These are phyloP conservation scores for Linnemannia elongata DNA, from an alignment of 192 early-diverging fungal species.

Conservation along the genomic window DNA sequence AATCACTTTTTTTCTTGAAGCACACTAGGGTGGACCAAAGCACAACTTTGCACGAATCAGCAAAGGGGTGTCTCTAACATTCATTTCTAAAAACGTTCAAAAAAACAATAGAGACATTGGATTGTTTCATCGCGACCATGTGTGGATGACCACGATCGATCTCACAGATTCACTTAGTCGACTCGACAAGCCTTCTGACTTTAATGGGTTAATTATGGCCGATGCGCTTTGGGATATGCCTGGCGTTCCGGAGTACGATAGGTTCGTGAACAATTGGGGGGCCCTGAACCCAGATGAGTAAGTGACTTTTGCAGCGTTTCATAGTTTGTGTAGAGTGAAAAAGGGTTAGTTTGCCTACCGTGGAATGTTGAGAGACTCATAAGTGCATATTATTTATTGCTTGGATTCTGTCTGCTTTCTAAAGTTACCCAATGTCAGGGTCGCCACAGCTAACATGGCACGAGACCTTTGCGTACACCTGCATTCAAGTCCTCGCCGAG, in stretches of 20 bases:
- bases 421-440: slow-evolving; percentile 31
- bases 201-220: slow-evolving; percentile 43
- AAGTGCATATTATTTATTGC: not conserved
- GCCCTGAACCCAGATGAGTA: slow-evolving; percentile 16
- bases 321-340: not conserved
- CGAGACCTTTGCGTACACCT: slow-evolving; percentile 44
- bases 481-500: slow-evolving; percentile 31
- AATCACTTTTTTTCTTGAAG: not conserved
- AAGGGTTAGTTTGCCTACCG: too few relatives aligned
- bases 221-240: slow-evolving; percentile 38
- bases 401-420: not conserved
- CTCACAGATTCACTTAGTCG: slow-evolving; percentile 20
- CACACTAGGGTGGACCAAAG: not conserved
- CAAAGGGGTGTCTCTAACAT: not conserved
- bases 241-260: slow-evolving; percentile 22
- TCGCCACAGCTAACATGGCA: slow-evolving; percentile 34
- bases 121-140: slow-evolving; percentile 19
- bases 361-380: too few relatives aligned
- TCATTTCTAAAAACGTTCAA: not conserved
- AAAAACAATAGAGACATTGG: slow-evolving; percentile 12
- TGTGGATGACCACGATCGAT: slow-evolving; percentile 45
- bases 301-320: not conserved
- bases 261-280: slow-evolving; percentile 20
- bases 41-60: too few relatives aligned
- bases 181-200: slow-evolving; percentile 9